Evolutionary conservation across 129 eudicot species (phyloP), one percentile per base, ranked within the genome.

Genomic region (Flaveria robusta): DNA sequence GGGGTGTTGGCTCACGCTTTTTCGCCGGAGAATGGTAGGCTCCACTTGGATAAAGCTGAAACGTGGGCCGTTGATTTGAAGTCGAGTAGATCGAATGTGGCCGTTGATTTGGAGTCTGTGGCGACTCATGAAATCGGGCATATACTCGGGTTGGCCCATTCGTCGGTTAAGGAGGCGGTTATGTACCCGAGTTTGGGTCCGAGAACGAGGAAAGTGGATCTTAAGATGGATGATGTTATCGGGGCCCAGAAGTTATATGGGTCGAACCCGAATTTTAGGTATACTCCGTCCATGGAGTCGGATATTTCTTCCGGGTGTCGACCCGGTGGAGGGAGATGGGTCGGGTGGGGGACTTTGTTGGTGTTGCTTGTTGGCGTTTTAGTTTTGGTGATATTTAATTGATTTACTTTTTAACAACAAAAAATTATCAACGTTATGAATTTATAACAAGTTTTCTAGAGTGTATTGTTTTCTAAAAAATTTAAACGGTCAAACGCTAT

Each of bases 81-180:
- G 9, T 39, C 47, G 0, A 78, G 87, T 37, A 68, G 66, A 71
- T 85, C 96, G 27, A 82, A 78, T 23, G 70, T 27, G 72, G 97
- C 97, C 73, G 85, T 93, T 62, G 97, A 93, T 72, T 82, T 93
- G 81, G 97, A 90, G 71, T 93, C 98, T 0, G 98, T 93, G 71
- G 97, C 91, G 58, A 90, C 97, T 37, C 98, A 93, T 81, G 98
- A 93, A 74, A 93, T 93, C 5, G 98, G 98, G 62, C 98, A 93
- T 66, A 81, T 93, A 55, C 90, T 93, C 31, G 98, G 98, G 71
- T 74, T 93, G 88, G 98, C 93, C 50, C 98, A 93, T 76, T 81
- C 97, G 0, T 72, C 90, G 76, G 97, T 86, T 27, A 84, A 86
- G 59, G 88, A 88, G 14, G 87, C 98, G 42, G 68, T 93, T 1